These are phyloP conservation scores for Penicillium palitans DNA, from an alignment of 2,329 filamentous ascomycete genomes.

Conservation along the genomic window DNA sequence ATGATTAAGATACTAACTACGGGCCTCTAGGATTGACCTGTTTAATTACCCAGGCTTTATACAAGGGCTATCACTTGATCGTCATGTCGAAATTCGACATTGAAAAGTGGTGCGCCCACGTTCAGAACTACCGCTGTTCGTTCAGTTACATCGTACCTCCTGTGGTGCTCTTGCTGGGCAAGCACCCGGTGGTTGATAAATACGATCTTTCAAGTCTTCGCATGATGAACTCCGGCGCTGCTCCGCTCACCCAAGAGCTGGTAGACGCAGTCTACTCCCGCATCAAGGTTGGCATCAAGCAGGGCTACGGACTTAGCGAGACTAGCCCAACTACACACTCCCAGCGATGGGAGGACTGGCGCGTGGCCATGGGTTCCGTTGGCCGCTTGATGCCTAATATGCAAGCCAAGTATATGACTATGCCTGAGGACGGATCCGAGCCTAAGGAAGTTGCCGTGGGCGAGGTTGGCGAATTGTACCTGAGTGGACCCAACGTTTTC, in stretches of 20 bases:
- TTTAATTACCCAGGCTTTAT: conserved; percentile 68
- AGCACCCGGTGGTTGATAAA: conserved; percentile 73
- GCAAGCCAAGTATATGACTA: conserved; percentile 74
- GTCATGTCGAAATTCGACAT: conserved; percentile 81
- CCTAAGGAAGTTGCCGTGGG: conserved; percentile 60
- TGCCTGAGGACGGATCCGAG: conserved; percentile 51
- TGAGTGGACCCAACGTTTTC: conserved; percentile 65
- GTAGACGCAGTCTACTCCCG: conserved; percentile 73
- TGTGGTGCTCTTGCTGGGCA: conserved; percentile 75
- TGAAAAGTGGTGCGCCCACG: conserved; percentile 71
- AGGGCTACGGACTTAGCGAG: conserved; percentile 89
- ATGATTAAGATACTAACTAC: conserved; percentile 9
- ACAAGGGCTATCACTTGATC: conserved; percentile 64
- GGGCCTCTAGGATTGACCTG: conserved; percentile 62
- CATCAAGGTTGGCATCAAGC: conserved; percentile 78
- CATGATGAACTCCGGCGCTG: conserved; percentile 85
- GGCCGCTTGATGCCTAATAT: conserved; percentile 77
- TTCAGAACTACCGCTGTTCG: conserved; percentile 74
- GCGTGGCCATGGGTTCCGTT: conserved; percentile 72
- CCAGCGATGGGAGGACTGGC: conserved; percentile 75
- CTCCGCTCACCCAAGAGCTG: conserved; percentile 78
- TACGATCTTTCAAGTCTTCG: conserved; percentile 78
- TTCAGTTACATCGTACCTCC: conserved; percentile 83
- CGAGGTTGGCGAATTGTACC: conserved; percentile 67
- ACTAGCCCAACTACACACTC: conserved; percentile 77